Evolutionary conservation across 768 basidiomycete genomes (phyloP), one percentile per base, ranked within the genome.

Genomic region (Crucibulum laeve): DNA sequence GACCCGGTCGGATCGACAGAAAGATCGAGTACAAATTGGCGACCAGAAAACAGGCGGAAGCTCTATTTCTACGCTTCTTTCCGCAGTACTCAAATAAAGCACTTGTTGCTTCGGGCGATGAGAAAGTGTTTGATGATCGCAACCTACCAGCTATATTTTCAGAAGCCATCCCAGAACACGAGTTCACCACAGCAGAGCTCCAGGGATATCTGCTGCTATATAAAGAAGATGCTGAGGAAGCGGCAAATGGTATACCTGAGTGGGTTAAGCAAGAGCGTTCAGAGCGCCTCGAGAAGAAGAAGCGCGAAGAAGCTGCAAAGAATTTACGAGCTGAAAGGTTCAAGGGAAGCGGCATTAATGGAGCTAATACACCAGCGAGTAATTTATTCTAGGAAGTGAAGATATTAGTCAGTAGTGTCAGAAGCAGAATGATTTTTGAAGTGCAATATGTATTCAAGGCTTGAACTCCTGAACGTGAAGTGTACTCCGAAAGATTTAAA

Each of bases 151-250:
- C 53, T 2, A 35, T 54, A 22, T 83, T 82, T 52, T 62, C 71
- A 0, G 47, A 55, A 0, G 45, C 46, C 3, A 57, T 83, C 19
- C 79, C 81, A 0, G 57, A 67, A 8, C 51, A 70, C 36, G 68
- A 70, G 45, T 77, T 81, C 51, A 76, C 77, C 23, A 75, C 77
- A 0, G 80, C 82, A 0, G 77, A 82, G 44, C 63, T 85, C 2
- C 81, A 83, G 51, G 78, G 79, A 0, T 83, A 72, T 56, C 63
- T 83, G 11, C 63, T 84, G 5, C 51, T 55, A 7, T 65, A 65
- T 47, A 74, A 76, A 49, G 64, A 60, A 35, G 49, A 67, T 34
- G 70, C 74, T 0, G 52, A 48, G 35, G 50, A 55, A 3, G 73
- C 74, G 0, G 67, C 59, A 0, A 46, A 38, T 14, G 61, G 55